Conservation (phyloP, 2,329 filamentous ascomycete species). For the Mariannaea sp. region DNA sequence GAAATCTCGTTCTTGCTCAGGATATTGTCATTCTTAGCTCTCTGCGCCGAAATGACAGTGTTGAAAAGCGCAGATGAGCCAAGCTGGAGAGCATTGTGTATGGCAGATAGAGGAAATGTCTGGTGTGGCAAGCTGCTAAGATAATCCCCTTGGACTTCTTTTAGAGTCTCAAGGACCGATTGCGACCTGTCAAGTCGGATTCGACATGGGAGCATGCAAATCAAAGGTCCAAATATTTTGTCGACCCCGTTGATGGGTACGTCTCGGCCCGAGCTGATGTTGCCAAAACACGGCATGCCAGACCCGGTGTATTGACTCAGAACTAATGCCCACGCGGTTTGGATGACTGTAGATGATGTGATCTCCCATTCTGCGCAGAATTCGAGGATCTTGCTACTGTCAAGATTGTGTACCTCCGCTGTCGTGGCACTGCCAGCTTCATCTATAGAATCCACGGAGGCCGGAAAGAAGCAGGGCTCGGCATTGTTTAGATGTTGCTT, state of each 20-base stretch:
- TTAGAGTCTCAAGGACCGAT: not conserved
- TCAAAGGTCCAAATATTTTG: constrained; percentile 9
- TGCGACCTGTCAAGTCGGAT: not conserved
- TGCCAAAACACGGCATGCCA: constrained; percentile 12
- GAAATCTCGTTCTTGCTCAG: no score
- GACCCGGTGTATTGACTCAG: constrained; percentile 14
- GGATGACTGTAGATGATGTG: no score
- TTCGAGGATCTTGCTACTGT: not conserved
- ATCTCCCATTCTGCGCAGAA: not conserved
- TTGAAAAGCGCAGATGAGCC: not conserved
- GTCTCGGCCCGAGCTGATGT: constrained; percentile 6
- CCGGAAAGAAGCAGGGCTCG: not conserved
- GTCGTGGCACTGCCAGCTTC: not conserved
- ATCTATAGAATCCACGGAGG: not conserved
- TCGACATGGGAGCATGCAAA: constrained; percentile 8
- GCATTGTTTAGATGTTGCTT: not conserved
- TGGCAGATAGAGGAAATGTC: not conserved
- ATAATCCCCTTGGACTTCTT: not conserved
- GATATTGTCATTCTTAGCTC: no score
- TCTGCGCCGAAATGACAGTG: not conserved
- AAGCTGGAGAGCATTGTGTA: not conserved
- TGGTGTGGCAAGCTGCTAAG: not conserved
- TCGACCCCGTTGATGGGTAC: constrained; percentile 3
- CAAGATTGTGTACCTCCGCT: not conserved
- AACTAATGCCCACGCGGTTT: constrained; percentile 17